Evolutionary conservation across 1,284 basidiomycete genomes (phyloP).

Genomic region (Gymnopus androsaceus): DNA sequence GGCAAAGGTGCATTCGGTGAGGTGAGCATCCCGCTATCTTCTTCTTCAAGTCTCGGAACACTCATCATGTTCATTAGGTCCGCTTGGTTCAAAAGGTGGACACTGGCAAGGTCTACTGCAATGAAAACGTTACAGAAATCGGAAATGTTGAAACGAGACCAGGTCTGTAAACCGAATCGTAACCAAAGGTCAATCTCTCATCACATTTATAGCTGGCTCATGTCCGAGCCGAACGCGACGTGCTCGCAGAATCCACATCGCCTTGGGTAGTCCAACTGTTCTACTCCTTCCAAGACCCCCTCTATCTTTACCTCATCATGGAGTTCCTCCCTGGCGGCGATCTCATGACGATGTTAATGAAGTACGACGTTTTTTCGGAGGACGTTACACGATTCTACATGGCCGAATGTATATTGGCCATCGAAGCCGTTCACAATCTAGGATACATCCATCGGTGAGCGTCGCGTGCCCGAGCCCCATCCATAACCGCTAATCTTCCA

Average conservation of each 20-base stretch:
- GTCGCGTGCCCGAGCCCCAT: background rate
- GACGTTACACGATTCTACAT: conserved; percentile 99
- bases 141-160: conserved; percentile 99
- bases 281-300: conserved; percentile 97
- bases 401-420: conserved; percentile 97
- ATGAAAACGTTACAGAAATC: conserved; percentile 99
- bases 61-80: conserved; percentile 54
- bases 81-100: conserved; percentile 96
- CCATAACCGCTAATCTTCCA: conserved; percentile 8
- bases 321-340: conserved; percentile 98
- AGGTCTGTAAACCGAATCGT: conserved; percentile 49
- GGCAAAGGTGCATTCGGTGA: conserved; percentile 99
- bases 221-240: conserved; percentile 97
- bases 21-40: conserved; percentile 38
- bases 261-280: conserved; percentile 98
- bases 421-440: conserved; percentile 96
- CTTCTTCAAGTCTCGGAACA: background rate
- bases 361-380: conserved; percentile 98
- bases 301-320: conserved; percentile 98
- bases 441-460: conserved; percentile 97
- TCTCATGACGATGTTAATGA: conserved; percentile 99
- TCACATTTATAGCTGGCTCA: conserved; percentile 82
- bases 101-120: conserved; percentile 96
- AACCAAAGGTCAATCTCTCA: conserved; percentile 7
- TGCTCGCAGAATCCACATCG: conserved; percentile 96